phyloP scores from a whole-genome alignment of 75 land plant genomes.

The Larix kaempferi region DNA sequence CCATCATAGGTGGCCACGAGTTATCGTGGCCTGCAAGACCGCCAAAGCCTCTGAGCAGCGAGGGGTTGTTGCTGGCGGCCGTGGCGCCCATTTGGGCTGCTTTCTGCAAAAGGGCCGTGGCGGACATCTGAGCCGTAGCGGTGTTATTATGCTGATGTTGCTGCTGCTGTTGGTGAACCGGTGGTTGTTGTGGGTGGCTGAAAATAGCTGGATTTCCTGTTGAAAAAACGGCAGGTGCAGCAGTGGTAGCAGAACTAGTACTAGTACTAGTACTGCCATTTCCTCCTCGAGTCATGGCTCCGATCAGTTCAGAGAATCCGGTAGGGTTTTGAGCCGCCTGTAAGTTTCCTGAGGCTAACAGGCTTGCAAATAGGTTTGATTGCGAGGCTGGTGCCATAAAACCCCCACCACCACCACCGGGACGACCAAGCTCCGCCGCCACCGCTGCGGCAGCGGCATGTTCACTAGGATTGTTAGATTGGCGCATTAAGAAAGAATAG shows the following conservation, averaged over 20 bases:
- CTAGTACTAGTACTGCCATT: background rate
- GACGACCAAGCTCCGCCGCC: background rate
- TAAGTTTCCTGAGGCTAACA: conserved; percentile 37
- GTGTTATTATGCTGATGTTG: conserved; percentile 2
- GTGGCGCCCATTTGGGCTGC: conserved; percentile 87
- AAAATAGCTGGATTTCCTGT: background rate
- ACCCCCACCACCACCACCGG: conserved; percentile 17
- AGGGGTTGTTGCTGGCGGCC: conserved; percentile 25
- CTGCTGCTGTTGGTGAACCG: conserved; percentile 24
- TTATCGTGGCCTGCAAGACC: conserved; percentile 3
- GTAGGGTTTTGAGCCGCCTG: conserved; percentile 20
- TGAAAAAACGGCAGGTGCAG: conserved; percentile 6
- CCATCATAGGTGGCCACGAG: too few species aligned
- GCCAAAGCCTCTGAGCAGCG: conserved; percentile 60
- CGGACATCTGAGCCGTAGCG: conserved; percentile 58
- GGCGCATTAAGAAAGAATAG: background rate
- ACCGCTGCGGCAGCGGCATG: background rate
- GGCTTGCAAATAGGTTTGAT: conserved; percentile 37
- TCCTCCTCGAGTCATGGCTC: conserved; percentile 19
- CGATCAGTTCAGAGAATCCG: conserved; percentile 31
- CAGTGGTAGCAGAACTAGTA: conserved; percentile 9
- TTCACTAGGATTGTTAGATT: too few species aligned
- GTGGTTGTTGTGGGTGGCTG: conserved; percentile 24
- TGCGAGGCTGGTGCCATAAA: conserved; percentile 16
- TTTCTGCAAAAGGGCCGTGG: conserved; percentile 79